A percentile compares a stretch with the other conserved stretches of the same genome.
Evolutionary conservation across 2,329 filamentous ascomycete species (phyloP).

Genomic region (Neofusicoccum sp.): DNA sequence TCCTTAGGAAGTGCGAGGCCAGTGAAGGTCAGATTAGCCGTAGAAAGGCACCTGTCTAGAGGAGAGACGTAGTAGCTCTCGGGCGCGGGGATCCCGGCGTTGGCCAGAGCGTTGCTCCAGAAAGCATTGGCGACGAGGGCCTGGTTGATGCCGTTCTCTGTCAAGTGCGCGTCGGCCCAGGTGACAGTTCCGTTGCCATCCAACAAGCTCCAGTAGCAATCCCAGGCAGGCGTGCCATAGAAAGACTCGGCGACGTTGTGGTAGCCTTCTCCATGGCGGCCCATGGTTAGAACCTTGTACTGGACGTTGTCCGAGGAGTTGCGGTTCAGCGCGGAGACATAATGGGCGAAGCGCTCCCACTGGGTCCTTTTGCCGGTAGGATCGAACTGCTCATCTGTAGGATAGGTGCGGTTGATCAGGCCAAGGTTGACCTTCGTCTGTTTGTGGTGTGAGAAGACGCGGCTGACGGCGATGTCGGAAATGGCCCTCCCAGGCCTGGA

Average conservation of each 20-base stretch:
- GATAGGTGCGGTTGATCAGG: constrained; percentile 61
- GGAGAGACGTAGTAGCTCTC: constrained; percentile 66
- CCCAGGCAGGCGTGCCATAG: constrained; percentile 69
- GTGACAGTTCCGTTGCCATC: constrained; percentile 62
- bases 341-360: constrained; percentile 64
- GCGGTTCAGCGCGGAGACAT: constrained; percentile 56
- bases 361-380: constrained; percentile 50
- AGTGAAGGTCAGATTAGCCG: constrained; percentile 61
- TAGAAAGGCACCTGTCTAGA: constrained; percentile 61
- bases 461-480: constrained; percentile 24
- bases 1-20: constrained; percentile 52
- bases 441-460: background rate
- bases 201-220: constrained; percentile 65
- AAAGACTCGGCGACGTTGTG: constrained; percentile 65
- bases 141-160: constrained; percentile 56
- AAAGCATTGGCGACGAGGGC: constrained; percentile 59
- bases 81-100: constrained; percentile 59
- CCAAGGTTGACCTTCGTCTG: constrained; percentile 64
- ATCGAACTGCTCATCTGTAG: constrained; percentile 47
- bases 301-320: constrained; percentile 45
- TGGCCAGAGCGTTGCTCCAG: constrained; percentile 54
- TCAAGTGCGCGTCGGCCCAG: constrained; percentile 66
- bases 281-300: constrained; percentile 68
- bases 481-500: background rate
- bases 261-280: constrained; percentile 67